phyloP scores from a whole-genome alignment of 805 yeast genomes.

The Suhomyces sp. region DNA sequence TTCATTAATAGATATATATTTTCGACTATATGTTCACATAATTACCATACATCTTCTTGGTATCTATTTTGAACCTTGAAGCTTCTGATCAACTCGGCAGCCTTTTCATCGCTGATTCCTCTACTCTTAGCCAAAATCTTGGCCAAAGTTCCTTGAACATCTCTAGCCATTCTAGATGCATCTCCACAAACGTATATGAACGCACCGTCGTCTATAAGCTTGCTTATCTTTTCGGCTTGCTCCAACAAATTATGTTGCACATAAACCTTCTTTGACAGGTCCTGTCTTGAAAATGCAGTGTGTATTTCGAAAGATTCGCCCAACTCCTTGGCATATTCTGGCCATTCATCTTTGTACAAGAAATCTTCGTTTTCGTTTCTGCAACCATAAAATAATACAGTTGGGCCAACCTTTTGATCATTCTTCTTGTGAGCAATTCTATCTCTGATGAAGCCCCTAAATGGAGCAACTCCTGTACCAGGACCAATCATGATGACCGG shows the following conservation, averaged over 20 bases:
- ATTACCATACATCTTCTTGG: slow-evolving; percentile 96
- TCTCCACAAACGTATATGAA: slow-evolving; percentile 96
- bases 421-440: slow-evolving; percentile 53
- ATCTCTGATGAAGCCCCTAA: slow-evolving; percentile 92
- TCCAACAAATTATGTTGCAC: slow-evolving; percentile 79
- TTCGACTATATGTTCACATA: neutral
- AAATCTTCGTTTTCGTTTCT: slow-evolving; percentile 77
- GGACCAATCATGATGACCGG: slow-evolving; percentile 96
- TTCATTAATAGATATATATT: neutral
- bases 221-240: slow-evolving; percentile 50
- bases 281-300: slow-evolving; percentile 85
- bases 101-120: slow-evolving; percentile 61
- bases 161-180: slow-evolving; percentile 93
- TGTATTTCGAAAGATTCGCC: slow-evolving; percentile 65
- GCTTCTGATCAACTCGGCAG: slow-evolving; percentile 72
- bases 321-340: slow-evolving; percentile 58
- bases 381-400: slow-evolving; percentile 82
- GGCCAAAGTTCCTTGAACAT: slow-evolving; percentile 70
- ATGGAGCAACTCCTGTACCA: slow-evolving; percentile 98
- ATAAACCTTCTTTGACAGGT: slow-evolving; percentile 55
- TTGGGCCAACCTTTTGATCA: slow-evolving; percentile 54
- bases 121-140: slow-evolving; percentile 62
- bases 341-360: slow-evolving; percentile 89
- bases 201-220: slow-evolving; percentile 65
- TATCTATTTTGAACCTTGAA: slow-evolving; percentile 82